Percentiles rank a stretch among this genome's conserved stretches.
These are phyloP conservation scores for Candida fluviatilis DNA, from an alignment of 805 yeast species.

Conservation along the genomic window DNA sequence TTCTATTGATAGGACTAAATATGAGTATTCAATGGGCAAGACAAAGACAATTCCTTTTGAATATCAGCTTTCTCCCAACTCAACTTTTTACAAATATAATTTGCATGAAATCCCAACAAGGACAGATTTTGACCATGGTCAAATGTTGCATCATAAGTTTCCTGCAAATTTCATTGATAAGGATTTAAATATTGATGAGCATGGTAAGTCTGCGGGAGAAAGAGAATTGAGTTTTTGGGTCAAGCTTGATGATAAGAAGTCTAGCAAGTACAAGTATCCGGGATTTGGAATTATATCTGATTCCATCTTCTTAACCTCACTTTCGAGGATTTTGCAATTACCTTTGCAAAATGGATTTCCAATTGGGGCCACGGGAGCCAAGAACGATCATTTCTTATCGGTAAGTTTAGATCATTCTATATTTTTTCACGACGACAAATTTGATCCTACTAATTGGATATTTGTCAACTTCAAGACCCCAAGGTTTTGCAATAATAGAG, in stretches of 20 bases:
- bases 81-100: constrained; percentile 19
- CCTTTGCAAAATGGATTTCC: constrained; percentile 12
- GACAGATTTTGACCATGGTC: constrained; percentile 9
- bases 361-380: constrained; percentile 20
- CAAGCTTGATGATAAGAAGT: constrained; percentile 18
- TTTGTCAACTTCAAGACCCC: constrained; percentile 26
- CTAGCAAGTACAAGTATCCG: constrained; percentile 20
- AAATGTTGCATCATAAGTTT: constrained; percentile 21
- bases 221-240: constrained; percentile 31
- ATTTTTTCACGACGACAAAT: constrained; percentile 32
- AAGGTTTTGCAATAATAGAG: constrained; percentile 28
- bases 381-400: constrained; percentile 24
- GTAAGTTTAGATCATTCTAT: constrained; percentile 32
- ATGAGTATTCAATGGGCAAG: constrained; percentile 14
- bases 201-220: constrained; percentile 22
- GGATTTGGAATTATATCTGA: constrained; percentile 32
- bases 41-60: constrained; percentile 27
- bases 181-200: constrained; percentile 19
- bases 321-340: constrained; percentile 25
- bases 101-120: constrained; percentile 12
- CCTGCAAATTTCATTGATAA: constrained; percentile 22
- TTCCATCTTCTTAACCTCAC: constrained; percentile 26
- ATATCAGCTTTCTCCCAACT: constrained; percentile 24
- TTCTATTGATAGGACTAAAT: constrained; percentile 14
- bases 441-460: constrained; percentile 31